Conservation (phyloP, 2,329 filamentous ascomycete species). For the Lecanicillium sp. region DNA sequence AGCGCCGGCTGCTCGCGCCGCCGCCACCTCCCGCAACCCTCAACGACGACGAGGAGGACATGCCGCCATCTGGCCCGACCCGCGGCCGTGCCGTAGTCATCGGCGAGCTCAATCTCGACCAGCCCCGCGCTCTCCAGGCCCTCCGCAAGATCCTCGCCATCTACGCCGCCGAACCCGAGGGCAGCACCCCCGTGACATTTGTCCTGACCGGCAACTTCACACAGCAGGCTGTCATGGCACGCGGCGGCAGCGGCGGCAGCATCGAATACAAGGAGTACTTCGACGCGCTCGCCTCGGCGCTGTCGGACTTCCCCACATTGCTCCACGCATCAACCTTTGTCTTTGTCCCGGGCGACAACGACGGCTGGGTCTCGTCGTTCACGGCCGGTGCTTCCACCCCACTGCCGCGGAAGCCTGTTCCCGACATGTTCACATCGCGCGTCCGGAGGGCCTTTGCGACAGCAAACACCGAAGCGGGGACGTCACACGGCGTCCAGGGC, state of each 20-base stretch:
- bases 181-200: slow-evolving; percentile 68
- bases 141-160: slow-evolving; percentile 69
- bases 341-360: slow-evolving; percentile 93
- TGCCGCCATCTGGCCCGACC: slow-evolving; percentile 24
- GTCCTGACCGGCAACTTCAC: slow-evolving; percentile 83
- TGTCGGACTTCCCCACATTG: slow-evolving; percentile 77
- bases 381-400: slow-evolving; percentile 66
- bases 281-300: slow-evolving; percentile 73
- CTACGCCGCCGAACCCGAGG: slow-evolving; percentile 62
- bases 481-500: slow-evolving; percentile 33
- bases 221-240: slow-evolving; percentile 57
- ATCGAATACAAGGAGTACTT: slow-evolving; percentile 98
- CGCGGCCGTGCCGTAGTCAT: slow-evolving; percentile 64
- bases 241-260: slow-evolving; percentile 68
- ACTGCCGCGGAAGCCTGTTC: slow-evolving; percentile 65
- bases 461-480: slow-evolving; percentile 64
- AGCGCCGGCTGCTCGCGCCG: slow-evolving; percentile 57
- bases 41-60: slow-evolving; percentile 22
- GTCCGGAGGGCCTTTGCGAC: slow-evolving; percentile 73
- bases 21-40: slow-evolving; percentile 15
- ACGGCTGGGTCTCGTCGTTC: slow-evolving; percentile 92
- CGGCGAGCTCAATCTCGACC: slow-evolving; percentile 81
- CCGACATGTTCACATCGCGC: slow-evolving; percentile 84
- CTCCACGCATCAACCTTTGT: slow-evolving; percentile 77
- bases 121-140: slow-evolving; percentile 73